These are phyloP conservation scores for Petrea volubilis DNA, from an alignment of 257 asterid genomes.

Conservation along the genomic window DNA sequence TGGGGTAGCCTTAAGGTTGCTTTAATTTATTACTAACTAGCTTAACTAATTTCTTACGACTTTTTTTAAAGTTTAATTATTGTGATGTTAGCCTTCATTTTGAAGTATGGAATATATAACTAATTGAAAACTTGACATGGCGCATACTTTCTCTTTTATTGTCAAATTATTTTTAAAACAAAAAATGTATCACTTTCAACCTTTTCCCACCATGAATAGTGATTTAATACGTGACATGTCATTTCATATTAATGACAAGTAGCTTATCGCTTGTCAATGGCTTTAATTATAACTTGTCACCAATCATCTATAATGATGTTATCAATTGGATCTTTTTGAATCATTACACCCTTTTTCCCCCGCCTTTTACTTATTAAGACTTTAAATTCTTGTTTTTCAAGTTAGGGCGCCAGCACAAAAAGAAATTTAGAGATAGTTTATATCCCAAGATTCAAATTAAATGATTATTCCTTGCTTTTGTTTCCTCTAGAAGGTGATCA, in stretches of 20 bases:
- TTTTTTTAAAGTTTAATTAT: neutral
- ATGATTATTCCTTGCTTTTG: conserved; percentile 35
- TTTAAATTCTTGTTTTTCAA: conserved; percentile 44
- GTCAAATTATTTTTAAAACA: neutral
- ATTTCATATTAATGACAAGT: conserved; percentile 20
- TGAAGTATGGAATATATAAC: conserved; percentile 26
- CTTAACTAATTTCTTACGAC: conserved; percentile 1
- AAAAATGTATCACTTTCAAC: conserved; percentile 19
- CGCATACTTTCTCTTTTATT: conserved; percentile 2
- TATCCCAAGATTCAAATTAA: conserved; percentile 26
- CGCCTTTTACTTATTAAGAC: conserved; percentile 9
- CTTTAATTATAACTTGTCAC: conserved; percentile 30
- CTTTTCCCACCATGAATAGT: conserved; percentile 17
- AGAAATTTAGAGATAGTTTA: conserved; percentile 26
- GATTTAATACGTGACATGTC: conserved; percentile 18
- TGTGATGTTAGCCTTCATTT: conserved; percentile 26
- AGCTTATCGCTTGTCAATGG: conserved; percentile 17
- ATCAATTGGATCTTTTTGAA: conserved; percentile 19
- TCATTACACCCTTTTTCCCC: conserved; percentile 24
- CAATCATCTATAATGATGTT: conserved; percentile 27
- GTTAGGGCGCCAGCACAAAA: conserved; percentile 40
- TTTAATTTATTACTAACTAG: neutral
- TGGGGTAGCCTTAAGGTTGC: neutral
- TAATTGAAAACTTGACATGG: conserved; percentile 21
- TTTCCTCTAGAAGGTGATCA: conserved; percentile 40